phyloP scores from a whole-genome alignment of 352 stramenopile species.

The Phytopythium montanum region DNA sequence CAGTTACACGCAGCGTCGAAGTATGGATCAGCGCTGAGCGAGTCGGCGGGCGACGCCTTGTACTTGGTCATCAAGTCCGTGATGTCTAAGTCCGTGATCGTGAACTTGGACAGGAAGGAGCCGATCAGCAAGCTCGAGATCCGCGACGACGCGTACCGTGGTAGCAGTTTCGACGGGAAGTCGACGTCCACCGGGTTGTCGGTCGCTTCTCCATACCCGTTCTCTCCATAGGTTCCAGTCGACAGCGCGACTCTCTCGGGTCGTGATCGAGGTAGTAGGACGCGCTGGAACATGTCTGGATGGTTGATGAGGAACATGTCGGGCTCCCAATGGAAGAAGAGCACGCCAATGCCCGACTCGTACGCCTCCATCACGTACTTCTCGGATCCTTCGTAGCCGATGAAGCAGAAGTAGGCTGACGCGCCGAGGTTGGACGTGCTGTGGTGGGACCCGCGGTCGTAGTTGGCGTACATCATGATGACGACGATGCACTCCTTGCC shows the following conservation, averaged over 20 bases:
- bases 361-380: constrained; percentile 30
- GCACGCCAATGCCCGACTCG: constrained; percentile 14
- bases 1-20: constrained; percentile 46
- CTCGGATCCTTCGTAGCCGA: constrained; percentile 33
- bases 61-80: constrained; percentile 33
- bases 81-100: constrained; percentile 31
- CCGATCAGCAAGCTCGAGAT: constrained; percentile 9
- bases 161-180: constrained; percentile 27
- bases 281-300: constrained; percentile 33
- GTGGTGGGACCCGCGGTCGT: constrained; percentile 41
- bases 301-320: constrained; percentile 41
- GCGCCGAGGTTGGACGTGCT: constrained; percentile 40
- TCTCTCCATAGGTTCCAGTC: constrained; percentile 40
- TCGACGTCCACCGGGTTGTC: constrained; percentile 43
- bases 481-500: constrained; percentile 39
- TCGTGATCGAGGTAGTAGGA: constrained; percentile 30
- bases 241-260: constrained; percentile 25
- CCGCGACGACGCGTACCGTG: constrained; percentile 11
- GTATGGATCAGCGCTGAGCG: constrained; percentile 18
- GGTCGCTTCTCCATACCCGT: constrained; percentile 39
- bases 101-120: constrained; percentile 30
- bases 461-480: constrained; percentile 38
- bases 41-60: constrained; percentile 3
- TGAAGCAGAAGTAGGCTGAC: constrained; percentile 63
- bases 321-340: constrained; percentile 58